These are phyloP conservation scores for Metarhizium robertsii DNA, from an alignment of 2,329 filamentous ascomycete genomes.

Conservation along the genomic window DNA sequence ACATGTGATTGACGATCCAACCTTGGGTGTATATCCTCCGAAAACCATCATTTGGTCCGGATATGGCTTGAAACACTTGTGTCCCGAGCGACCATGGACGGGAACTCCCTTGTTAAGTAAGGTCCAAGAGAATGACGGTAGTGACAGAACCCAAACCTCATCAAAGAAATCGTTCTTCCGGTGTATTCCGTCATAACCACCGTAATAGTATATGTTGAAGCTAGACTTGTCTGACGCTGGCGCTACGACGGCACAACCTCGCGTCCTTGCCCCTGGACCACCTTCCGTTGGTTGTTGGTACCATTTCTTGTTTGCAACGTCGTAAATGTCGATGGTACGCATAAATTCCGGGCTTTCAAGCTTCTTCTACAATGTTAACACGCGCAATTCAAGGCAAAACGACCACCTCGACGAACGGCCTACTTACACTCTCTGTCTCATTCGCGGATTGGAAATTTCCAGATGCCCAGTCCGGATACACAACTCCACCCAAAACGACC, in stretches of 20 bases:
- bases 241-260: conserved; percentile 69
- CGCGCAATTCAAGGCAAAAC: not conserved
- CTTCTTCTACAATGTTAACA: conserved; percentile 29
- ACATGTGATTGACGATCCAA: conserved; percentile 27
- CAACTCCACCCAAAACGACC: conserved; percentile 68
- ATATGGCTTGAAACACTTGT: conserved; percentile 66
- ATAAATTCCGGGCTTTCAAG: conserved; percentile 62
- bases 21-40: conserved; percentile 49
- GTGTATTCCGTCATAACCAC: conserved; percentile 55
- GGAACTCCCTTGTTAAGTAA: conserved; percentile 35
- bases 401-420: not conserved
- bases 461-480: conserved; percentile 41
- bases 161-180: conserved; percentile 35
- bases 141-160: conserved; percentile 71
- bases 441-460: conserved; percentile 17
- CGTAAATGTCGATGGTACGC: conserved; percentile 65
- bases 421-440: conserved; percentile 23
- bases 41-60: conserved; percentile 73
- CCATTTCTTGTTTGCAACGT: conserved; percentile 61
- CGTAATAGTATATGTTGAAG: conserved; percentile 79
- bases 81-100: conserved; percentile 56
- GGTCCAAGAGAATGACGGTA: conserved; percentile 77
- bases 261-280: conserved; percentile 46
- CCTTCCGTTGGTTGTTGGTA: conserved; percentile 56
- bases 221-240: conserved; percentile 61